Evolutionary conservation across 2,329 filamentous ascomycete genomes (phyloP).

Genomic region (Colletotrichum destructivum): DNA sequence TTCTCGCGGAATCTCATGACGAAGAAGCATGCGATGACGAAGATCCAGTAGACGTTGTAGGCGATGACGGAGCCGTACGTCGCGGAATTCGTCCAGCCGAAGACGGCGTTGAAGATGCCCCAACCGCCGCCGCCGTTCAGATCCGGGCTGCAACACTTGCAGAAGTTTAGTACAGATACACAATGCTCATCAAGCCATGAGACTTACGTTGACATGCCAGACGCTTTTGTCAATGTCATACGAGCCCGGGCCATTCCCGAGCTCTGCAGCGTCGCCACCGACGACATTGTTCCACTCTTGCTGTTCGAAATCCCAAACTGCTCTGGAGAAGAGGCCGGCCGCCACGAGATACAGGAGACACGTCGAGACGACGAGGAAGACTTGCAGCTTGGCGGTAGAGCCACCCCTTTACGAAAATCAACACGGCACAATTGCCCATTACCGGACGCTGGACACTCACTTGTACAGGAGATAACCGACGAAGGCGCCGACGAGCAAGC

Average conservation of each 20-base stretch:
- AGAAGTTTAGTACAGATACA: constrained; percentile 2
- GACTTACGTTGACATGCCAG: constrained; percentile 84
- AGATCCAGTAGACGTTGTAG: constrained; percentile 91
- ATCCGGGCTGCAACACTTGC: constrained; percentile 82
- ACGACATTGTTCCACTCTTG: constrained; percentile 78
- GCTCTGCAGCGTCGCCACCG: constrained; percentile 69
- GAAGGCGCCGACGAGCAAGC: constrained; percentile 75
- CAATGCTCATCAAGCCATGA: constrained; percentile 28
- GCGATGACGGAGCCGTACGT: constrained; percentile 90
- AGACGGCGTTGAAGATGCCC: constrained; percentile 88
- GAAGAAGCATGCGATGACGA: constrained; percentile 76
- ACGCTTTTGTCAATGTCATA: constrained; percentile 85
- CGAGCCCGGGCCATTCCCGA: constrained; percentile 76
- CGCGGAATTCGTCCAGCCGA: constrained; percentile 91
- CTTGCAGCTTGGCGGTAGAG: constrained; percentile 66
- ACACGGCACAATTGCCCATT: not conserved
- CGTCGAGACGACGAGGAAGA: constrained; percentile 86
- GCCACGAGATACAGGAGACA: constrained; percentile 89
- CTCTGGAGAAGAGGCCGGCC: constrained; percentile 84
- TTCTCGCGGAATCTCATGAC: constrained; percentile 77
- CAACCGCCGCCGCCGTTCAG: constrained; percentile 83
- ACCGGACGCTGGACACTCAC: constrained; percentile 61
- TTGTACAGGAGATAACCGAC: constrained; percentile 85
- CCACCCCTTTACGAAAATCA: constrained; percentile 54
- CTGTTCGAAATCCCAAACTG: constrained; percentile 81